Conservation (phyloP, 495 filamentous ascomycete species). For the Talaromyces adpressus region DNA sequence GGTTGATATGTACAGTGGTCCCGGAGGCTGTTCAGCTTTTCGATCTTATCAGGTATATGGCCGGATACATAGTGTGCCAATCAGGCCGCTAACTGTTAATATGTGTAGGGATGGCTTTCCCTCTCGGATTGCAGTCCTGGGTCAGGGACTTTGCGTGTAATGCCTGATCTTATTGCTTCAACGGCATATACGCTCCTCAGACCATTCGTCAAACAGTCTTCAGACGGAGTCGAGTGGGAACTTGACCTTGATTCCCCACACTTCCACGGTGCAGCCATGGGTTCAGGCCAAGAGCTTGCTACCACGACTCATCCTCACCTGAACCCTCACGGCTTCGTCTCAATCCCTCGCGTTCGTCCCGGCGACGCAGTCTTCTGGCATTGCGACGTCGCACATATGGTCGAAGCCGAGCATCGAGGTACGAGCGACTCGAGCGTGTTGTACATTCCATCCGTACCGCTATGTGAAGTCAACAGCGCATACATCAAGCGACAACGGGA, state of each 20-base stretch:
- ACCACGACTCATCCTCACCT: slow-evolving; percentile 62
- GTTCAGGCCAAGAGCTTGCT: slow-evolving; percentile 61
- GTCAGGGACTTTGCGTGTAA: slow-evolving; percentile 4
- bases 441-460: slow-evolving; percentile 69
- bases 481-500: slow-evolving; percentile 55
- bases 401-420: slow-evolving; percentile 61
- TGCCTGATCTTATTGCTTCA: not conserved
- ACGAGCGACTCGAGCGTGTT: slow-evolving; percentile 59
- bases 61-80: not conserved
- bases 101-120: slow-evolving; percentile 8
- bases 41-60: not conserved
- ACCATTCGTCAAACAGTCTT: slow-evolving; percentile 5
- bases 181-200: slow-evolving; percentile 10
- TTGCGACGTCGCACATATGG: slow-evolving; percentile 61
- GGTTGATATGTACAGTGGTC: slow-evolving; percentile 5
- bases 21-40: slow-evolving; percentile 4
- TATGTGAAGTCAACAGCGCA: slow-evolving; percentile 55
- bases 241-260: not conserved
- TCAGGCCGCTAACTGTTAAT: not conserved
- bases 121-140: slow-evolving; percentile 5
- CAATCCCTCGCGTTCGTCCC: slow-evolving; percentile 60
- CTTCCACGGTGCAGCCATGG: slow-evolving; percentile 57
- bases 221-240: not conserved
- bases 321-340: slow-evolving; percentile 60
- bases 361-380: slow-evolving; percentile 80